Evolutionary conservation across 2,329 filamentous ascomycete species (phyloP), one percentile per base, ranked within the genome.

Genomic region (Cladosporium oxysporum): DNA sequence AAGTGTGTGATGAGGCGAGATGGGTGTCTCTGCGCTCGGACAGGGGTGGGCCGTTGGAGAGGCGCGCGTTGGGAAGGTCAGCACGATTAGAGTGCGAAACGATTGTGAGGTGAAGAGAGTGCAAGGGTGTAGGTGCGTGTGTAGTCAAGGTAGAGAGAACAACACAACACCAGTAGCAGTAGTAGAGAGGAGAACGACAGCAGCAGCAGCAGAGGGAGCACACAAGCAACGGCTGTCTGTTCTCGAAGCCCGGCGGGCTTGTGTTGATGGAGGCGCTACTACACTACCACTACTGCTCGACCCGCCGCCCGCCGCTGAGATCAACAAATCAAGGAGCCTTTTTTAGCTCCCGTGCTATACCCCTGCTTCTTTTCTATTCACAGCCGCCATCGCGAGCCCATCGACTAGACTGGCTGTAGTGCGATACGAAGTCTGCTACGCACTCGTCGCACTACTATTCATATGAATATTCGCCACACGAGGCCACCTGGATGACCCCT

Each of bases 21-120:
- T n/a, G n/a, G n/a, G 2, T 55, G 52, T 55, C 52, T 55, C 52
- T 33, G 18, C 52, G 52, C 52, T 31, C 28, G 26, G 52, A 55
- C 52, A 26, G 33, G 28, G 57, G 57, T 47, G 23, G 41, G 57
- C 18, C 21, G 35, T 33, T 58, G 47, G 61, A 31, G n/a, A 52
- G 61, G 50, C 61, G 35, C 61, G 52, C 52, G 37, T 37, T 57
- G 37, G 44, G 31, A 60, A 62, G 53, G 64, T 59, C 68, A 66
- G 69, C 64, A 70, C 33, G 33, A 41, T 33, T 7, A 41, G 7
- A 29, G 57, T 59, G 37, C n/a, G 14, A 59, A 59, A 59, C 57
- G 57, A 59, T 23, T 29, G 57, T 59, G 57, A 59, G 23, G 35
- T 28, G 35, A 28, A 59, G 57, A 59, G 26, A 41, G 55, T 33